Percentiles rank a stretch among this genome's conserved stretches.
These are phyloP conservation scores for Sporisorium sorghi DNA, from an alignment of 1,284 basidiomycete genomes.

Conservation along the genomic window DNA sequence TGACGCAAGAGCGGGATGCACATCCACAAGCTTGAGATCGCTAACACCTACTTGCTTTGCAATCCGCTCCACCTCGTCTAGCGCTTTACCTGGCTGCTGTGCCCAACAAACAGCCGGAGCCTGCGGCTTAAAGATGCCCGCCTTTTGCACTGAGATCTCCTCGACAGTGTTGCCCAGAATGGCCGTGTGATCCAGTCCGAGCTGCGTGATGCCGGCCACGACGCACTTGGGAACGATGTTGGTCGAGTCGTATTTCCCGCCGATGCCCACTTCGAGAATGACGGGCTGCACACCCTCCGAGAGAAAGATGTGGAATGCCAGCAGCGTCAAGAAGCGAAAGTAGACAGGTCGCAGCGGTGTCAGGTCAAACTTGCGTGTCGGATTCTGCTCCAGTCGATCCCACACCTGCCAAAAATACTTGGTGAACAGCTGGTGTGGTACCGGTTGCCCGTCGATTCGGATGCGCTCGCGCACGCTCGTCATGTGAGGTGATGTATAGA, in stretches of 20 bases:
- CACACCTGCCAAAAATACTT: constrained; percentile 96
- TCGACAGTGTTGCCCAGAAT: constrained; percentile 88
- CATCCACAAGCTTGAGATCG: constrained; percentile 31
- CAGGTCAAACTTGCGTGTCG: constrained; percentile 44
- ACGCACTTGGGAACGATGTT: constrained; percentile 92
- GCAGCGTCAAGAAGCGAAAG: constrained; percentile 90
- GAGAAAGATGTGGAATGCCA: constrained; percentile 92
- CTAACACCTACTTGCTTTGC: constrained; percentile 75
- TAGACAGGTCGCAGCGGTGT: constrained; percentile 86
- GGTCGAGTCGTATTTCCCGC: constrained; percentile 93
- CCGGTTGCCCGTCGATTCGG: constrained; percentile 87
- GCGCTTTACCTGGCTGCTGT: constrained; percentile 81
- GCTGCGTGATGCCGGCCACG: constrained; percentile 87
- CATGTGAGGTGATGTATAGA: constrained; percentile 97
- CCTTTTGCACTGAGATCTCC: constrained; percentile 95
- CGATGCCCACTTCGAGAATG: constrained; percentile 95
- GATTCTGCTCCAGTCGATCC: constrained; percentile 83
- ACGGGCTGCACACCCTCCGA: constrained; percentile 84
- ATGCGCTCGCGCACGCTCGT: constrained; percentile 96
- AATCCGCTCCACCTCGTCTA: constrained; percentile 77
- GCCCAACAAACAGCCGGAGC: constrained; percentile 86
- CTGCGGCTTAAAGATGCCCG: constrained; percentile 92
- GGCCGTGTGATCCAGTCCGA: constrained; percentile 93
- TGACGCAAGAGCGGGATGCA: constrained; percentile 34
- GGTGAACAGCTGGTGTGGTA: constrained; percentile 88